Percentiles rank a stretch among this genome's conserved stretches.
Evolutionary conservation across 805 yeast species (phyloP).

Genomic region (Monosporozyma servazzii): DNA sequence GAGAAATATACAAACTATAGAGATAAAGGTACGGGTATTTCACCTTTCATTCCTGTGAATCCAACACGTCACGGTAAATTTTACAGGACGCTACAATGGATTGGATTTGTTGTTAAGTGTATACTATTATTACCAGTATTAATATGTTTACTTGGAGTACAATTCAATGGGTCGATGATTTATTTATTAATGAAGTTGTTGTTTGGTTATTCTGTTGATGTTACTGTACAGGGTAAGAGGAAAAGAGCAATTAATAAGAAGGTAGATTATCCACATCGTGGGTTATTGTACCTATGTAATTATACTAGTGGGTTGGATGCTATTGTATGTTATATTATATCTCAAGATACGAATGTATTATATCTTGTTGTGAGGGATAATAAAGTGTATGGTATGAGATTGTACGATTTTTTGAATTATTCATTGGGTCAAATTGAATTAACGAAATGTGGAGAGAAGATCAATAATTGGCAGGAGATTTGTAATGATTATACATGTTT

Average conservation of each 20-base stretch:
- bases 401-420: conserved; percentile 14
- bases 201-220: conserved; percentile 28
- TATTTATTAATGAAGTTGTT: conserved; percentile 27
- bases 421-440: conserved; percentile 19
- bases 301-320: conserved; percentile 41
- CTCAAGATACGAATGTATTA: conserved; percentile 13
- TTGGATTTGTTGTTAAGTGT: conserved; percentile 7
- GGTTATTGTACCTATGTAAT: conserved; percentile 37
- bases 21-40: conserved; percentile 88
- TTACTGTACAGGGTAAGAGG: conserved; percentile 38
- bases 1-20: conserved; percentile 79
- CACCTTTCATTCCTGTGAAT: conserved; percentile 64
- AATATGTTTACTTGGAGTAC: conserved; percentile 6
- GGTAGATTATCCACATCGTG: conserved; percentile 1
- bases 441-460: conserved; percentile 7
- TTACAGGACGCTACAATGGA: not conserved
- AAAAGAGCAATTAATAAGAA: conserved; percentile 21
- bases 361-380: conserved; percentile 18
- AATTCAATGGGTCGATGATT: conserved; percentile 7
- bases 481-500: conserved; percentile 37
- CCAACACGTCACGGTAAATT: not conserved
- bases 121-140: conserved; percentile 16
- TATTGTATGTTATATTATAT: conserved; percentile 27
- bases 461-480: conserved; percentile 6
- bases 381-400: conserved; percentile 10